Percentiles rank a stretch among this genome's conserved stretches.
These are phyloP conservation scores for Bipolaris victoriae DNA, from an alignment of 2,329 filamentous ascomycete species.

Conservation along the genomic window DNA sequence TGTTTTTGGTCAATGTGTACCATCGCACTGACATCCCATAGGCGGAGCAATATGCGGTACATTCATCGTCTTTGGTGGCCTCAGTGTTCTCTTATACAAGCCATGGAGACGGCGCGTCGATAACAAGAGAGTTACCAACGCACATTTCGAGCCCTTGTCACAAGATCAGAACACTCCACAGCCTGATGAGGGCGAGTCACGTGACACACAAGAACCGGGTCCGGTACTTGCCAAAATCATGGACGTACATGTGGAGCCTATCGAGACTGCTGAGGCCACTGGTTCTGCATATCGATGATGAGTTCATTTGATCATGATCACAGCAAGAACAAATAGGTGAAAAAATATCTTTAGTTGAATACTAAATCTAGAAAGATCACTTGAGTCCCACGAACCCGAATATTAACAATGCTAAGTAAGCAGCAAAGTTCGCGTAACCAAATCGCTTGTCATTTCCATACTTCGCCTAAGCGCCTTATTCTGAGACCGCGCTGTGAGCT, in stretches of 20 bases:
- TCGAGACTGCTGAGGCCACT: constrained; percentile 26
- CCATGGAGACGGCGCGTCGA: constrained; percentile 75
- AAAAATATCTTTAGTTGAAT: neutral
- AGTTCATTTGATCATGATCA: too few relatives aligned
- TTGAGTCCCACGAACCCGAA: neutral
- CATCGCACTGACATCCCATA: constrained; percentile 20
- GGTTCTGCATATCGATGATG: constrained; percentile 7
- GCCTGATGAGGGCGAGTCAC: constrained; percentile 20
- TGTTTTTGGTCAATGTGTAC: constrained; percentile 35
- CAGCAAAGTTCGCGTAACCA: neutral
- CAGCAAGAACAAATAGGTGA: neutral
- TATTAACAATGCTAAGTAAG: neutral
- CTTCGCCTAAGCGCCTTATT: neutral
- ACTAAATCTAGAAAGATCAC: neutral
- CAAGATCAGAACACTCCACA: constrained; percentile 12
- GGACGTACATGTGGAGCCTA: constrained; percentile 23
- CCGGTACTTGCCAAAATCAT: constrained; percentile 15
- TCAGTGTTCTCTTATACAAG: constrained; percentile 76
- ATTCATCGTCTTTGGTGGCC: constrained; percentile 77
- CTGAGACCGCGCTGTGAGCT: neutral
- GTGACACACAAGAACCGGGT: neutral
- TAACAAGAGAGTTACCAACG: constrained; percentile 34
- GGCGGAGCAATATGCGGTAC: constrained; percentile 80
- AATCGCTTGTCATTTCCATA: neutral
- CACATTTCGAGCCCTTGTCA: constrained; percentile 38